A percentile compares a stretch with the other conserved stretches of the same genome.
phyloP scores from a whole-genome alignment of 2,329 filamentous ascomycete genomes.

The Simplicillium aogashimaense region DNA sequence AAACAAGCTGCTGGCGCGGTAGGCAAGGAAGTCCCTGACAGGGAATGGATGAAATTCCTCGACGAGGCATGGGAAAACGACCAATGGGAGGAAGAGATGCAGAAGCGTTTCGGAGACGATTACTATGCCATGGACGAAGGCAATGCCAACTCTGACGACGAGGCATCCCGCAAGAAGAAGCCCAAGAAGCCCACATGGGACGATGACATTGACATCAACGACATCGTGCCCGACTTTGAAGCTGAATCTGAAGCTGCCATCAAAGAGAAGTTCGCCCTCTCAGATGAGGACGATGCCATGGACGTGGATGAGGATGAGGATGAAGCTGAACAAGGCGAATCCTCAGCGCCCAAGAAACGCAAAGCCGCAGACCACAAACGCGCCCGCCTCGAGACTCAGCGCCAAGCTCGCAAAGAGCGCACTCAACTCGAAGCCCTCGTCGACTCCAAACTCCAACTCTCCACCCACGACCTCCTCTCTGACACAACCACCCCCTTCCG shows the following conservation, averaged over 20 bases:
- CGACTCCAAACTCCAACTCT: slow-evolving; percentile 69
- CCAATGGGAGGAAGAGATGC: slow-evolving; percentile 87
- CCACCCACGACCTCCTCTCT: slow-evolving; percentile 50
- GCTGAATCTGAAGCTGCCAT: slow-evolving; percentile 55
- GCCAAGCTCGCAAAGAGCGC: slow-evolving; percentile 69
- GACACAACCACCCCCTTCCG: slow-evolving; percentile 47
- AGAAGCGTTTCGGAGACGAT: slow-evolving; percentile 73
- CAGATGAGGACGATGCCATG: slow-evolving; percentile 28
- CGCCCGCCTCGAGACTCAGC: slow-evolving; percentile 49
- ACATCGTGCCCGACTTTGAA: slow-evolving; percentile 78
- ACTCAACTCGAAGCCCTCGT: slow-evolving; percentile 78
- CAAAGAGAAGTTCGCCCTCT: slow-evolving; percentile 43
- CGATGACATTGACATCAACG: slow-evolving; percentile 95
- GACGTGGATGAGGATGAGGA: slow-evolving; percentile 26
- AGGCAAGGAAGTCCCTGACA: slow-evolving; percentile 55
- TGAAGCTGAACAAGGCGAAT: slow-evolving; percentile 30
- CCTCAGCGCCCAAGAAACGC: slow-evolving; percentile 45
- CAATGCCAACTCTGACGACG: slow-evolving; percentile 55
- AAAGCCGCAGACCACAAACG: slow-evolving; percentile 51
- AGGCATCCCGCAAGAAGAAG: slow-evolving; percentile 49
- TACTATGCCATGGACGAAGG: slow-evolving; percentile 75
- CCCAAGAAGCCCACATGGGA: slow-evolving; percentile 68
- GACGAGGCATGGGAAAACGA: slow-evolving; percentile 84
- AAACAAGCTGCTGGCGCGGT: slow-evolving; percentile 77
- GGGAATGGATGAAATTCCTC: slow-evolving; percentile 77